Percentiles rank a stretch among this genome's conserved stretches.
Conservation (phyloP, 345 rosid species). For the Pugionium dolabratum region DNA sequence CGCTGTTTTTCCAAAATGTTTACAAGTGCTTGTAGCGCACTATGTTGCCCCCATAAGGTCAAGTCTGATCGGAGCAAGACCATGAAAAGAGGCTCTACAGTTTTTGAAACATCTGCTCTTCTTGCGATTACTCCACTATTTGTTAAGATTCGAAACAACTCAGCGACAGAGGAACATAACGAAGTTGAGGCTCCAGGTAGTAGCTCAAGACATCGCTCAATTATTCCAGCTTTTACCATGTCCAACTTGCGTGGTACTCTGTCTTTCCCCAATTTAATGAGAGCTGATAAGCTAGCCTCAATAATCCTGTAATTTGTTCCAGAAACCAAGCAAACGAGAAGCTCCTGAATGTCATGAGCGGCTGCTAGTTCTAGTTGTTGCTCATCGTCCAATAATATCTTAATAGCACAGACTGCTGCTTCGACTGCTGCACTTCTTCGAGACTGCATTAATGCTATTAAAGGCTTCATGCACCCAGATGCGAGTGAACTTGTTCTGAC, state of each 20-base stretch:
- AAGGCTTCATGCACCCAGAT: conserved; percentile 61
- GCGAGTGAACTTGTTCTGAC: conserved; percentile 58
- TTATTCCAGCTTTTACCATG: conserved; percentile 80
- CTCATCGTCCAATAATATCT: conserved; percentile 70
- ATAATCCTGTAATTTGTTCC: conserved; percentile 61
- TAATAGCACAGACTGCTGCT: conserved; percentile 73
- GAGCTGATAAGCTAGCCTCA: conserved; percentile 71
- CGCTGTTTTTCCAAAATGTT: conserved; percentile 91
- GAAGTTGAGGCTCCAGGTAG: conserved; percentile 72
- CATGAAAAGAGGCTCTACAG: conserved; percentile 82
- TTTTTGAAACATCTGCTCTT: conserved; percentile 73
- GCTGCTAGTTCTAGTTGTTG: conserved; percentile 68
- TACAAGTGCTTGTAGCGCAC: conserved; percentile 86
- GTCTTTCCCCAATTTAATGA: conserved; percentile 89
- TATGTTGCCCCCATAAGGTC: conserved; percentile 84
- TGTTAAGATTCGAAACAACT: conserved; percentile 82
- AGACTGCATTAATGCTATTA: conserved; percentile 66
- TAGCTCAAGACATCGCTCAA: conserved; percentile 70
- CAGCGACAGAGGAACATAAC: conserved; percentile 71
- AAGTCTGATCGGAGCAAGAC: conserved; percentile 80
- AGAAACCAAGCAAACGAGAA: conserved; percentile 66
- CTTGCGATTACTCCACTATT: conserved; percentile 80
- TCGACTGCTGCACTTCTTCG: conserved; percentile 50
- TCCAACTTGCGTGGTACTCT: conserved; percentile 68
- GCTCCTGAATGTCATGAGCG: conserved; percentile 53